Base-by-base conservation (phyloP, 768 basidiomycete genomes). In the Psilocybe sp. region DNA sequence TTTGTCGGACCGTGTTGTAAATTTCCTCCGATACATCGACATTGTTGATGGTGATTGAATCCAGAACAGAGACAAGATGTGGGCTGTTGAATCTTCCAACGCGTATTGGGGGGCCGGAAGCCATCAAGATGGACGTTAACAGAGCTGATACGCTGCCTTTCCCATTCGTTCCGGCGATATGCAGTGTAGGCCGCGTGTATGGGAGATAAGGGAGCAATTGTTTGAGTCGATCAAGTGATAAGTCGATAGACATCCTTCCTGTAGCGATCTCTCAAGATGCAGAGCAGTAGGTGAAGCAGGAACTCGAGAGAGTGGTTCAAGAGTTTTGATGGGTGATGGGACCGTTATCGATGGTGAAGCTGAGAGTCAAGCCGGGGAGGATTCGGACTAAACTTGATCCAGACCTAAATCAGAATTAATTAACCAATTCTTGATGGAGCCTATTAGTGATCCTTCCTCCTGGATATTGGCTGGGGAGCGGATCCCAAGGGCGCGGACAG, bases 141-240 rank as follows among this genome's bases (percentile, higher is more conserved):
- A 93, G 73, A 5, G 87, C 85, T 1, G 92, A 85, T 11, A 96
- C 92, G 57, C 91, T 95, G 33, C 97, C 97, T 67, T 98, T 99
- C 8, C 96, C 96, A 68, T 99, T 98, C 0, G 97, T 99, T 0
- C 97, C 97, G 7, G 93, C 85, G 50, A 98, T 78, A 61, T 99
- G 97, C 33, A 90, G 74, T 0, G 93, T 92, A 0, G 93, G 96
- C 2, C 90, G 78, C 0, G 75, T 81, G 60, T 89, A 87, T 0
- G 73, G 68, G 4, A 96, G 68, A 57, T 75, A 60, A 2, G 64
- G 50, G 32, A 86, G 75, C 0, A 93, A 73, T 3, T 50, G 64
- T 38, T 63, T 59, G 34, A 92, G 74, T 6, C 86, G 78, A 46
- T 82, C 74, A 3, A 92, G 73, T 11, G 78, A 77, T 9, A 92